Conservation (phyloP, 2,329 filamentous ascomycete species). For the Geoglossum cookeanum region DNA sequence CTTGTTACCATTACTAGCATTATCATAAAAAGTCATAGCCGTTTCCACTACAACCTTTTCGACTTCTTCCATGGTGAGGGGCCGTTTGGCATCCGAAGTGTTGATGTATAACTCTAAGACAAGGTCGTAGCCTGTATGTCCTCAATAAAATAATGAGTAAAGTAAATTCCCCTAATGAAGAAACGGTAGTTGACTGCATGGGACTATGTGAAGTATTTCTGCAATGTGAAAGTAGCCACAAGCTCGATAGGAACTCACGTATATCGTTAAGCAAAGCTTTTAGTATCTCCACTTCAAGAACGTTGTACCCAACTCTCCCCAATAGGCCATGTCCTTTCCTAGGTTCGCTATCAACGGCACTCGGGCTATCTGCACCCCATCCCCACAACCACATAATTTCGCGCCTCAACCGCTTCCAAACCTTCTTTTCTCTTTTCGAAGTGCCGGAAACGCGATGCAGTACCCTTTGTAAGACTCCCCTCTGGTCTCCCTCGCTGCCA, state of each 20-base stretch:
- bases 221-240: background rate
- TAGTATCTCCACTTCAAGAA: slow-evolving; percentile 52
- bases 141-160: background rate
- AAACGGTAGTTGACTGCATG: background rate
- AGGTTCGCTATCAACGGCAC: slow-evolving; percentile 16
- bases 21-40: slow-evolving; percentile 56
- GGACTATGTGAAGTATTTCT: background rate
- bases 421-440: slow-evolving; percentile 40
- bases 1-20: slow-evolving; percentile 63
- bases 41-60: slow-evolving; percentile 41
- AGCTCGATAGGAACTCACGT: slow-evolving; percentile 27
- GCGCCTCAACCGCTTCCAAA: slow-evolving; percentile 41
- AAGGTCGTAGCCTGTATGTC: slow-evolving; percentile 37
- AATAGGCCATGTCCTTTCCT: slow-evolving; percentile 24
- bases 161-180: background rate
- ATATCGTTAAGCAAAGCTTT: slow-evolving; percentile 44
- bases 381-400: slow-evolving; percentile 55
- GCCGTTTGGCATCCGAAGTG: slow-evolving; percentile 28
- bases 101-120: slow-evolving; percentile 38
- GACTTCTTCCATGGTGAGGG: slow-evolving; percentile 31
- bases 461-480: slow-evolving; percentile 36
- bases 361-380: slow-evolving; percentile 39
- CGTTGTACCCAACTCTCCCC: slow-evolving; percentile 38
- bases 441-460: slow-evolving; percentile 32
- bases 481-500: slow-evolving; percentile 45